These are phyloP conservation scores for Lepidium aucheri DNA, from an alignment of 345 rosid species.

Conservation along the genomic window DNA sequence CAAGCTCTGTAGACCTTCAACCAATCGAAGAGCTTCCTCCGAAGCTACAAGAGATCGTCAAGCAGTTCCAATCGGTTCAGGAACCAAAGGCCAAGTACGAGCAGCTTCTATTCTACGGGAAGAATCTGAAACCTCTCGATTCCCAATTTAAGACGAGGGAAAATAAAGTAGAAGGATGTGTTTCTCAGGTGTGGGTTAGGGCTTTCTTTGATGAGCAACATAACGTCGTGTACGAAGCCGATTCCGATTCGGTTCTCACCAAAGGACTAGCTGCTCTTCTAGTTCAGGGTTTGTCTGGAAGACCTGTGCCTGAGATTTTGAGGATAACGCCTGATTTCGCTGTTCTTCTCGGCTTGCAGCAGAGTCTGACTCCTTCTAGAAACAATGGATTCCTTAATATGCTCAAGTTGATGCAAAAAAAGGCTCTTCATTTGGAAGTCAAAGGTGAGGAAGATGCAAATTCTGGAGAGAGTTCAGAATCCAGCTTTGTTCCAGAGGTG, in stretches of 20 bases:
- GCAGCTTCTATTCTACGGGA: constrained; percentile 81
- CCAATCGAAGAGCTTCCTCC: constrained; percentile 81
- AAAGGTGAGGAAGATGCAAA: constrained; percentile 32
- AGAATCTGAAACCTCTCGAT: constrained; percentile 63
- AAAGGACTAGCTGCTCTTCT: constrained; percentile 92
- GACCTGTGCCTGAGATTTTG: constrained; percentile 62
- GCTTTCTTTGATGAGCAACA: constrained; percentile 54
- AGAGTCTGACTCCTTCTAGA: constrained; percentile 79
- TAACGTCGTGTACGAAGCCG: constrained; percentile 77
- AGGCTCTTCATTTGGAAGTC: constrained; percentile 48
- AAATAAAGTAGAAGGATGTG: constrained; percentile 92
- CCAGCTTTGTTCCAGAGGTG: constrained; percentile 5
- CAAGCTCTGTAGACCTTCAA: constrained; percentile 44
- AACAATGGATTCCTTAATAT: constrained; percentile 90
- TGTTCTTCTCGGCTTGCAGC: constrained; percentile 62
- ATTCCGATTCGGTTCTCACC: constrained; percentile 38
- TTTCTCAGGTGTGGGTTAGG: constrained; percentile 95
- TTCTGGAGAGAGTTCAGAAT: background rate
- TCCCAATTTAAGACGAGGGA: constrained; percentile 58
- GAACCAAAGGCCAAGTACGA: constrained; percentile 73
- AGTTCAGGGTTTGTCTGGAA: constrained; percentile 74
- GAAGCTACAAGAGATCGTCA: constrained; percentile 71
- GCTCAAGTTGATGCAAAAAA: constrained; percentile 86
- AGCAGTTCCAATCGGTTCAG: constrained; percentile 77
- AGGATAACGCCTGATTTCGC: constrained; percentile 74